These are phyloP conservation scores for Cinnamomum chago DNA, from an alignment of 164 flowering plant species.

Conservation along the genomic window DNA sequence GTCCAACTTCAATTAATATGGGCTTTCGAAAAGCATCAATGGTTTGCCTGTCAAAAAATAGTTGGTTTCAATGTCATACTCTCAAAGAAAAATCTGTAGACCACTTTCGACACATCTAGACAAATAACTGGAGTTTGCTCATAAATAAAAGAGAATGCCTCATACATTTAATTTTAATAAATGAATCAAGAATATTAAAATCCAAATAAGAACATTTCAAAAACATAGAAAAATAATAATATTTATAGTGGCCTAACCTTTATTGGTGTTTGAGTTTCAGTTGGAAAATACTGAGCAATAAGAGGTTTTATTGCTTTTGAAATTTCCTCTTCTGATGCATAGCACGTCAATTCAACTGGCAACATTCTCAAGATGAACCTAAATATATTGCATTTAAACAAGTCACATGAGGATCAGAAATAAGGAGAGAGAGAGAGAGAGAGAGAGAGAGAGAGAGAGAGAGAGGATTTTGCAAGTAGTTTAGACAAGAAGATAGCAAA, in stretches of 20 bases:
- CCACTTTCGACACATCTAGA: too few relatives aligned
- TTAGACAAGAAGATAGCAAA: not conserved
- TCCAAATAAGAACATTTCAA: not conserved
- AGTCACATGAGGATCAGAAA: not conserved
- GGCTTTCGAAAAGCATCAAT: too few relatives aligned
- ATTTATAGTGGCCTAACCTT: conserved; percentile 41
- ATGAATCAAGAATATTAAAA: not conserved
- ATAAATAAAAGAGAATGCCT: too few relatives aligned
- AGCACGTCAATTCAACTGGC: conserved; percentile 85
- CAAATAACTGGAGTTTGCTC: too few relatives aligned
- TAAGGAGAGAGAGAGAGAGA: not conserved
- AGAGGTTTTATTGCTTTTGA: conserved; percentile 71
- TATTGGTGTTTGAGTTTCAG: conserved; percentile 45
- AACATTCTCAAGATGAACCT: conserved; percentile 84
- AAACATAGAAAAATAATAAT: not conserved
- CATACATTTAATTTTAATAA: too few relatives aligned
- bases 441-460: not conserved
- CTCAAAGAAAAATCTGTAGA: too few relatives aligned
- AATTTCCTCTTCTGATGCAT: conserved; percentile 93
- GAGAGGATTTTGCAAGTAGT: not conserved
- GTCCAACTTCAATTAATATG: too few relatives aligned
- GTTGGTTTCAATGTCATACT: too few relatives aligned
- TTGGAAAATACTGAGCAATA: conserved; percentile 58
- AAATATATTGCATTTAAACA: not conserved
- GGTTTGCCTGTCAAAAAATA: too few relatives aligned